phyloP scores from a whole-genome alignment of 768 basidiomycete species.

The Mrakia gelida region DNA sequence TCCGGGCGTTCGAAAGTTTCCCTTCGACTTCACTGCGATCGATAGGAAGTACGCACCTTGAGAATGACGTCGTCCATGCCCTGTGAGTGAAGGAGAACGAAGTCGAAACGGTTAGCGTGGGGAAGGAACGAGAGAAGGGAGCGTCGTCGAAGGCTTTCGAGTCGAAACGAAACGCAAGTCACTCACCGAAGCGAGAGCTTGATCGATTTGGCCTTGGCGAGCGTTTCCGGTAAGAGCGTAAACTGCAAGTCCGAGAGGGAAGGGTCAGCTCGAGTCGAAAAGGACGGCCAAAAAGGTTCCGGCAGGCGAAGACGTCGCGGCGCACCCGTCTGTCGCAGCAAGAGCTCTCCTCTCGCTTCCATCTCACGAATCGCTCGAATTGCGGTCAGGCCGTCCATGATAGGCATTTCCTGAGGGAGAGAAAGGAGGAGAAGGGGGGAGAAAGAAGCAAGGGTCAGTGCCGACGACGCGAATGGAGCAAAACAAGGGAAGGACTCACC shows the following conservation, averaged over 20 bases:
- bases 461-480: neutral
- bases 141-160: neutral
- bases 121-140: neutral
- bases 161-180: neutral
- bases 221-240: conserved; percentile 18
- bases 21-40: neutral
- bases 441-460: neutral
- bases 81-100: neutral
- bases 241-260: neutral
- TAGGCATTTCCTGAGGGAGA: conserved; percentile 13
- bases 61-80: conserved; percentile 15
- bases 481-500: too few relatives aligned
- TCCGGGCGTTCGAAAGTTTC: too few relatives aligned
- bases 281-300: neutral
- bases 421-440: too few relatives aligned
- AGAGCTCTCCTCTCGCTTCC: conserved; percentile 23
- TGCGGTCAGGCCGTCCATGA: conserved; percentile 35
- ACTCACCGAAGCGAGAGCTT: neutral
- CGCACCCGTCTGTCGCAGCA: neutral
- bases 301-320: neutral
- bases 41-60: neutral
- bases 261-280: neutral
- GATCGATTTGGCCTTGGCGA: neutral
- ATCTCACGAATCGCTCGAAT: conserved; percentile 32
- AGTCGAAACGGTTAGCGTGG: too few relatives aligned